Evolutionary conservation across 2,329 filamentous ascomycete genomes (phyloP), one percentile per base, ranked within the genome.

Genomic region (Aspergillus brasiliensis): DNA sequence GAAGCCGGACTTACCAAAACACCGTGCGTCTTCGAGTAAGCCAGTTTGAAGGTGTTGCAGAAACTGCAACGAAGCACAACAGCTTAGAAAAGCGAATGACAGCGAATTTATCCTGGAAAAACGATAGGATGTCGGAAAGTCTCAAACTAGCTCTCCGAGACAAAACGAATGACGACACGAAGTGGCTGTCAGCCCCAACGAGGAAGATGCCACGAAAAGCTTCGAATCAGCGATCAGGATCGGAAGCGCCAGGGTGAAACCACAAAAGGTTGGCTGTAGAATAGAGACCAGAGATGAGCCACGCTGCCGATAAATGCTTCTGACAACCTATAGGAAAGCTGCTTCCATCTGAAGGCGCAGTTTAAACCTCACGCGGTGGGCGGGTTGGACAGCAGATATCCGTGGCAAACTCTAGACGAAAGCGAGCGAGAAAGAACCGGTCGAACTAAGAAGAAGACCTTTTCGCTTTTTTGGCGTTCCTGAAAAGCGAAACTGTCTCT

Each of bases 41-140:
- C 79, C 78, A 81, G 78, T 67, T 78, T 81, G 79, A 80, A 77
- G 75, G 74, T 79, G 75, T 78, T 78, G 76, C 74, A 76, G 69
- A 65, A 65, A 71, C 68, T 76, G 77, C 75, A 78, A 78, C 75
- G 62, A 71, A 70, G 74, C 68, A 72, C 71, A 68, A 74, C 67
- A 71, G 70, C 70, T 67, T 73, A 69, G 71, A 69, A 60, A 80
- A 81, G 79, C 79, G 79, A 81, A 74, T 76, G 78, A 77, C 77
- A 75, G 75, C 67, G 73, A 77, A 73, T 75, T 72, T 73, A 75
- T 74, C 66, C 68, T 72, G 60, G 63, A 69, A 74, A 73, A 76
- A 74, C 71, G 72, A 77, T 69, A 67, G 72, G 67, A 73, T 67
- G 69, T 71, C 63, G 71, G 73, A 71, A 71, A 72, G 65, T 59